Percentiles rank a stretch among this genome's conserved stretches.
Evolutionary conservation across 2,329 filamentous ascomycete species (phyloP).

Genomic region (Cladosporium oxysporum): DNA sequence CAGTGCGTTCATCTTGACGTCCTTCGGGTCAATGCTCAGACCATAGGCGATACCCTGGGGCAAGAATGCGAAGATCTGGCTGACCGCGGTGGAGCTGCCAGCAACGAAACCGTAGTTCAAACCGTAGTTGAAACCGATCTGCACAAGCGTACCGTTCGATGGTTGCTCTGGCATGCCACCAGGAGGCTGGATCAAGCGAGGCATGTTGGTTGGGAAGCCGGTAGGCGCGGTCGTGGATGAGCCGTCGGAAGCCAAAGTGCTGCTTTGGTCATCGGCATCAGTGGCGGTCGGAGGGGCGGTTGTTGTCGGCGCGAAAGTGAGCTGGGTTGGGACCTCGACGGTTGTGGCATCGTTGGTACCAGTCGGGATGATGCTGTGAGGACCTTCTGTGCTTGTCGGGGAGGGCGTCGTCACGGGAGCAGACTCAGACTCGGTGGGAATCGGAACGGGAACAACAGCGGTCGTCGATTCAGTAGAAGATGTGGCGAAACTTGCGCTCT

Average conservation of each 20-base stretch:
- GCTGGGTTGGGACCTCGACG: slow-evolving; percentile 60
- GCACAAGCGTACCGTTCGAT: slow-evolving; percentile 64
- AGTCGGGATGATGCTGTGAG: slow-evolving; percentile 48
- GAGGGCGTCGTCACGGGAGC: slow-evolving; percentile 24
- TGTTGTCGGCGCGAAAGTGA: slow-evolving; percentile 53
- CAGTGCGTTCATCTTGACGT: slow-evolving; percentile 70
- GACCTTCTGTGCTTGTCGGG: slow-evolving; percentile 32
- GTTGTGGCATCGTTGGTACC: slow-evolving; percentile 49
- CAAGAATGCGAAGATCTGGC: slow-evolving; percentile 81
- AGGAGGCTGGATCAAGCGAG: slow-evolving; percentile 73
- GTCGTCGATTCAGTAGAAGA: slow-evolving; percentile 18
- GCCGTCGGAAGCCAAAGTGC: slow-evolving; percentile 39
- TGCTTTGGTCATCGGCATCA: slow-evolving; percentile 35
- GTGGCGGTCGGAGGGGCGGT: slow-evolving; percentile 4
- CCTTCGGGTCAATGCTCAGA: slow-evolving; percentile 50
- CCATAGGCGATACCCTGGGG: slow-evolving; percentile 70
- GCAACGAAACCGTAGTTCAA: slow-evolving; percentile 86
- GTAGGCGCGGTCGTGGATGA: slow-evolving; percentile 49
- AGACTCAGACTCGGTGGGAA: slow-evolving; percentile 22
- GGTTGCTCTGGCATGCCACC: slow-evolving; percentile 59
- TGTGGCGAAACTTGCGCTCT: neutral
- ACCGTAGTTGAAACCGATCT: slow-evolving; percentile 78
- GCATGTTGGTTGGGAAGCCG: slow-evolving; percentile 66
- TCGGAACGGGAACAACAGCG: slow-evolving; percentile 20
- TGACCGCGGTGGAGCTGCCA: slow-evolving; percentile 67